These are phyloP conservation scores for Coemansia sp. DNA, from an alignment of 192 early-diverging fungal species.

Conservation along the genomic window DNA sequence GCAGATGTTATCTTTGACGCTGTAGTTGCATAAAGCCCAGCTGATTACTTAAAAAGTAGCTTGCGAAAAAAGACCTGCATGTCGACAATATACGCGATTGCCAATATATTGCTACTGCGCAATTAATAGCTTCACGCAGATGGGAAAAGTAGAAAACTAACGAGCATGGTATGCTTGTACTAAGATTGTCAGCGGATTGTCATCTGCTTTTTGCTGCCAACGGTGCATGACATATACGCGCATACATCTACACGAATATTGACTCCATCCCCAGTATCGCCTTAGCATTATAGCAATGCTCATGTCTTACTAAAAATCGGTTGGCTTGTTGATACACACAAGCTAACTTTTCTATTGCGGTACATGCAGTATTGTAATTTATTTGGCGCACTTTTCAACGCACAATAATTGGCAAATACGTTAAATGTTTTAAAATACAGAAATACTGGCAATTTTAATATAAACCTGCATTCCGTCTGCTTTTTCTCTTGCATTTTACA, in stretches of 20 bases:
- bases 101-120: constrained; percentile 31
- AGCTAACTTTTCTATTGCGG: background rate
- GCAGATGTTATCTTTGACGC: background rate
- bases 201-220: constrained; percentile 1
- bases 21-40: background rate
- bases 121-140: constrained; percentile 22
- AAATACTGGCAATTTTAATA: background rate
- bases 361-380: constrained; percentile 10
- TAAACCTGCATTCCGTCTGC: background rate
- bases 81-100: background rate
- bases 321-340: background rate
- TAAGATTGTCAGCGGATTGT: constrained; percentile 11
- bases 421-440: background rate
- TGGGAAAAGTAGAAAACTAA: constrained; percentile 7
- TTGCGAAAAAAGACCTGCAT: background rate
- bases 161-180: background rate
- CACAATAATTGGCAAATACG: background rate
- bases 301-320: background rate
- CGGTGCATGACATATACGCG: constrained; percentile 24
- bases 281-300: constrained; percentile 1
- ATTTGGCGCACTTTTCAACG: background rate
- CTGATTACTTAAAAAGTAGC: background rate
- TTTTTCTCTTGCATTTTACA: background rate
- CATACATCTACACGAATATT: constrained; percentile 10
- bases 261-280: constrained; percentile 2